Conservation (phyloP, 2,329 filamentous ascomycete species). For the Neodidymelliopsis sp. region DNA sequence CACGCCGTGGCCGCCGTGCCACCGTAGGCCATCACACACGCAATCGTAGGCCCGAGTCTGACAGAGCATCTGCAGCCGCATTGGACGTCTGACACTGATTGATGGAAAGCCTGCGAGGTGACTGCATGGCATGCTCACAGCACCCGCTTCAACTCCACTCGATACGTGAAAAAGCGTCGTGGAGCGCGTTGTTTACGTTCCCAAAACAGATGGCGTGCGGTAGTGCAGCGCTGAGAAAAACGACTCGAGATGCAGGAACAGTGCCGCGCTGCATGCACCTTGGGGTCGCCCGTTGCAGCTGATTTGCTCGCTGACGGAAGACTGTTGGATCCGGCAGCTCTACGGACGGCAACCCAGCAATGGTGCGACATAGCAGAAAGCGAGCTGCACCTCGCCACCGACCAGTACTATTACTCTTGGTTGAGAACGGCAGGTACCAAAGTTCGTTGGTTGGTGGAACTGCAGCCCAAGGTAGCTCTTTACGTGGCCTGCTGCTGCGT, state of each 20-base stretch:
- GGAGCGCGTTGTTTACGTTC: constrained; percentile 24
- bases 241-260: constrained; percentile 40
- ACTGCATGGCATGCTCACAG: constrained; percentile 24
- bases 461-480: constrained; percentile 25
- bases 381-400: constrained; percentile 36
- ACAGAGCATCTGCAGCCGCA: constrained; percentile 24
- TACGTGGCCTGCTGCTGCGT: constrained; percentile 20
- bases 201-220: constrained; percentile 20
- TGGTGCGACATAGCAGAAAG: constrained; percentile 46
- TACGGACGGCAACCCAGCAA: constrained; percentile 31
- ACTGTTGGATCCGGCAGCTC: constrained; percentile 26
- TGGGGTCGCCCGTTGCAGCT: constrained; percentile 32
- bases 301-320: constrained; percentile 42
- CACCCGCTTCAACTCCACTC: constrained; percentile 15
- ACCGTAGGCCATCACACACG: constrained; percentile 32
- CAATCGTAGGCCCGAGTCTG: constrained; percentile 20
- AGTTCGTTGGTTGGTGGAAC: constrained; percentile 26
- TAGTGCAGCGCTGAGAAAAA: constrained; percentile 26
- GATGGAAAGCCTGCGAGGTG: constrained; percentile 19
- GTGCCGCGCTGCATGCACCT: constrained; percentile 25
- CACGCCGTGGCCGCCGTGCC: constrained; percentile 35
- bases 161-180: constrained; percentile 13
- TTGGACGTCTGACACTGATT: constrained; percentile 14
- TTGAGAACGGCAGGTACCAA: constrained; percentile 6
- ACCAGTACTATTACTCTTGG: constrained; percentile 12